A percentile compares a stretch with the other conserved stretches of the same genome.
phyloP scores from a whole-genome alignment of 306 rosid genomes.

The Elaeagnus macrophylla region DNA sequence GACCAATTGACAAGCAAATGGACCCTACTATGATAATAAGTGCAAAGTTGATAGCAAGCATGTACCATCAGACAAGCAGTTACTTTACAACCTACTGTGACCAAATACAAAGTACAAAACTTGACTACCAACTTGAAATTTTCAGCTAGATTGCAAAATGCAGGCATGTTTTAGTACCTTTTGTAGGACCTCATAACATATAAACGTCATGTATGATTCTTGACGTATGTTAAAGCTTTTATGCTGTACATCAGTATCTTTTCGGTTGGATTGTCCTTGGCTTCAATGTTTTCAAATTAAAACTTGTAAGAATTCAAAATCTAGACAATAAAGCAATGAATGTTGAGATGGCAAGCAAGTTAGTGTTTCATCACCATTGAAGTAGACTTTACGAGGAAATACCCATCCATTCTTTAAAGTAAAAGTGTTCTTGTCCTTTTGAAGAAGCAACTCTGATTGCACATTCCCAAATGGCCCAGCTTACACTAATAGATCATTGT shows the following conservation, averaged over 20 bases:
- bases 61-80: too few relatives aligned
- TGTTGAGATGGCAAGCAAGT: constrained; percentile 19
- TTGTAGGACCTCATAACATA: too few relatives aligned
- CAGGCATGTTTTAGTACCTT: too few relatives aligned
- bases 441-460: constrained; percentile 76
- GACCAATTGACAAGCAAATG: too few relatives aligned
- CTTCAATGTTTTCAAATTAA: constrained; percentile 31
- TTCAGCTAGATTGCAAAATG: too few relatives aligned
- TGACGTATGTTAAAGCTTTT: not conserved
- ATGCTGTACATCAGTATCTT: not conserved
- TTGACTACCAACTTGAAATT: too few relatives aligned
- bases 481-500: constrained; percentile 67
- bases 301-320: constrained; percentile 14
- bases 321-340: constrained; percentile 20
- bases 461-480: constrained; percentile 77
- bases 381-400: too few relatives aligned
- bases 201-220: not conserved
- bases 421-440: constrained; percentile 63
- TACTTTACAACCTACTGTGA: too few relatives aligned
- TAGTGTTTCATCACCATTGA: too few relatives aligned
- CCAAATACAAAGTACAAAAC: too few relatives aligned
- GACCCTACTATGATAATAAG: too few relatives aligned
- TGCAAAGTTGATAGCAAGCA: too few relatives aligned
- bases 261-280: constrained; percentile 7
- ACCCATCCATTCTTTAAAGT: constrained; percentile 91